A percentile compares a stretch with the other conserved stretches of the same genome.
These are phyloP conservation scores for Exophiala oligosperma DNA, from an alignment of 2,329 filamentous ascomycete species.

Conservation along the genomic window DNA sequence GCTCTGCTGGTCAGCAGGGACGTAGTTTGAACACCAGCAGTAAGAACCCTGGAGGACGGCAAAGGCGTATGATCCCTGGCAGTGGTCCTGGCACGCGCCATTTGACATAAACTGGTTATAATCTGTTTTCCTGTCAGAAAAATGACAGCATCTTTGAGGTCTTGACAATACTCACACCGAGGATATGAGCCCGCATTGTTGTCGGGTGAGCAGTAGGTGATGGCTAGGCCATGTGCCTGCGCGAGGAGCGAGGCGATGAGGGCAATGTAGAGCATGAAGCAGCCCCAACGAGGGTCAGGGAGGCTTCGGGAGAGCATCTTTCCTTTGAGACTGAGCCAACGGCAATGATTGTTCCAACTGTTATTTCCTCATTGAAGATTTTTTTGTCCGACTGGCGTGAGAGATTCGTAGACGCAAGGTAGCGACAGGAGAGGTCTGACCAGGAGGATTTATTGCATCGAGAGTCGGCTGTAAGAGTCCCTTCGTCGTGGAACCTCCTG, in stretches of 20 bases:
- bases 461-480: neutral
- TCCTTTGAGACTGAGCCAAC: constrained; percentile 1
- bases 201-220: constrained; percentile 44
- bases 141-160: constrained; percentile 2
- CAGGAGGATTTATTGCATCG: neutral
- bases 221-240: constrained; percentile 24
- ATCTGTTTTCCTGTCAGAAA: constrained; percentile 32
- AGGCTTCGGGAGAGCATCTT: constrained; percentile 13
- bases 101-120: constrained; percentile 46
- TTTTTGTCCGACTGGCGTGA: neutral
- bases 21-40: constrained; percentile 53
- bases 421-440: neutral
- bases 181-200: constrained; percentile 44
- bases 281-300: constrained; percentile 2
- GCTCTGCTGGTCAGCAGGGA: constrained; percentile 39
- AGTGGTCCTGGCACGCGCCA: constrained; percentile 43
- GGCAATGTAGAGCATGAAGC: constrained; percentile 1
- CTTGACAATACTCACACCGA: constrained; percentile 35
- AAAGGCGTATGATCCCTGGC: constrained; percentile 44
- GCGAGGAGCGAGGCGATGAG: constrained; percentile 9
- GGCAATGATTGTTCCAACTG: constrained; percentile 14
- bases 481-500: neutral
- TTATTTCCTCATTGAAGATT: constrained; percentile 18
- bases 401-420: neutral
- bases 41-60: constrained; percentile 46